Evolutionary conservation across 495 filamentous ascomycete genomes (phyloP).

Genomic region (Trichoderma gamsii): DNA sequence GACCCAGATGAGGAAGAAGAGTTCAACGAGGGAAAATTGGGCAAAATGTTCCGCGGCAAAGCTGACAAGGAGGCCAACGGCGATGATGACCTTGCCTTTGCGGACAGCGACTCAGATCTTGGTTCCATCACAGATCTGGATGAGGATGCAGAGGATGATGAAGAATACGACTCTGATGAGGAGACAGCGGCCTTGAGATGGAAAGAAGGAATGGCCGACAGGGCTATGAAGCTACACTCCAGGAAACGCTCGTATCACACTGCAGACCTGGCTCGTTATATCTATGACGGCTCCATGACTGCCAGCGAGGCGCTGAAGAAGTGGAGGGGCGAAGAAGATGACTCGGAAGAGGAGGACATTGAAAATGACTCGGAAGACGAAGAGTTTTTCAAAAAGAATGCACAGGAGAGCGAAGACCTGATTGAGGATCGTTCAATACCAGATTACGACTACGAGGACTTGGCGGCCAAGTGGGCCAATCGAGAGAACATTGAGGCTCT

Average conservation of each 20-base stretch:
- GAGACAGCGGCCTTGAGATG: conserved; percentile 65
- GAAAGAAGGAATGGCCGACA: conserved; percentile 81
- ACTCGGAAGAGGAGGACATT: conserved; percentile 43
- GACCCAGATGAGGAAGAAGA: conserved; percentile 50
- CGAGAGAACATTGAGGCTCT: conserved; percentile 70
- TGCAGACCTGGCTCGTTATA: conserved; percentile 70
- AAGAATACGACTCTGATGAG: conserved; percentile 48
- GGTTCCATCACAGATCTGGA: conserved; percentile 79
- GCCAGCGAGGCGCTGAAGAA: conserved; percentile 65
- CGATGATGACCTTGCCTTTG: conserved; percentile 65
- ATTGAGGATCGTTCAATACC: conserved; percentile 73
- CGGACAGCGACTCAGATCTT: conserved; percentile 91
- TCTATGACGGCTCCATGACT: conserved; percentile 79
- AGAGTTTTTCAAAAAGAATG: conserved; percentile 71
- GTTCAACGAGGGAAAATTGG: conserved; percentile 50
- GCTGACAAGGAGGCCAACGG: conserved; percentile 35
- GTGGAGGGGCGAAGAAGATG: conserved; percentile 72
- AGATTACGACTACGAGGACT: conserved; percentile 66
- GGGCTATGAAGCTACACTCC: conserved; percentile 64
- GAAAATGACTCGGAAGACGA: conserved; percentile 74
- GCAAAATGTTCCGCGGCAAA: conserved; percentile 47
- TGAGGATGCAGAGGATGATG: conserved; percentile 53
- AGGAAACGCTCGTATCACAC: conserved; percentile 64
- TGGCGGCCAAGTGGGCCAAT: conserved; percentile 81
- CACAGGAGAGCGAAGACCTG: conserved; percentile 54